Base-by-base conservation (phyloP, 176 grass and related monocot genomes). In the Avena insularis region DNA sequence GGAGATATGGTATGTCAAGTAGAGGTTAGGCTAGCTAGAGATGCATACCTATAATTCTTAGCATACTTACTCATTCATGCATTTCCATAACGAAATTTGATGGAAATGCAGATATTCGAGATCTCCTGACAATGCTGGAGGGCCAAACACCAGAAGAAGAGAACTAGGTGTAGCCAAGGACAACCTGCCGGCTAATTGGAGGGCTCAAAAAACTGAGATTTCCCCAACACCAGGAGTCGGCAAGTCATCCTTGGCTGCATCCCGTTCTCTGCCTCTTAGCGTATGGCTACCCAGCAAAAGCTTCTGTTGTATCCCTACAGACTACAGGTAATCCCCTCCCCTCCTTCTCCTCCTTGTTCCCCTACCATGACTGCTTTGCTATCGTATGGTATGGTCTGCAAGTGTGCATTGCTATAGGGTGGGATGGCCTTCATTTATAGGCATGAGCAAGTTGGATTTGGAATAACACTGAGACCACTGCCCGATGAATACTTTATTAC, bases 181-280 rank as follows among this genome's bases (percentile, higher is more conserved):
- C 88, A 87, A 79, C 91, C 80, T 90, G 91, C 91, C 88, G 77
- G 78, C 68, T 62, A 90, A 85, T 45, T 90, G 61, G 19, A 63
- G 60, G 68, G 73, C 59, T 77, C 27, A 60, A 15, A 25, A 62
- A 86, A n/a, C 48, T 27, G 69, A 80, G 14, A 43, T 56, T 9
- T 12, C 45, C 8, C 16, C 65, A 75, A 31, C 54, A 59, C 23
- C 16, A 71, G 46, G 78, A 84, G 81, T 77, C 91, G 88, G 91
- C 91, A 92, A 82, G 88, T 90, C 85, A 92, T 92, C 91, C 91
- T 92, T 90, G 91, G 91, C 91, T 90, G 91, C 84, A 90, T 90
- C 82, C 91, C 33, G 45, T 59, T 90, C 91, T 92, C 91, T 81
- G 6, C 85, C 81, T 71, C 85, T 82, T 78, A 83, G 85, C 35